Base-by-base conservation (phyloP, 2,329 filamentous ascomycete genomes). In the Dactylellina parvicollis region DNA sequence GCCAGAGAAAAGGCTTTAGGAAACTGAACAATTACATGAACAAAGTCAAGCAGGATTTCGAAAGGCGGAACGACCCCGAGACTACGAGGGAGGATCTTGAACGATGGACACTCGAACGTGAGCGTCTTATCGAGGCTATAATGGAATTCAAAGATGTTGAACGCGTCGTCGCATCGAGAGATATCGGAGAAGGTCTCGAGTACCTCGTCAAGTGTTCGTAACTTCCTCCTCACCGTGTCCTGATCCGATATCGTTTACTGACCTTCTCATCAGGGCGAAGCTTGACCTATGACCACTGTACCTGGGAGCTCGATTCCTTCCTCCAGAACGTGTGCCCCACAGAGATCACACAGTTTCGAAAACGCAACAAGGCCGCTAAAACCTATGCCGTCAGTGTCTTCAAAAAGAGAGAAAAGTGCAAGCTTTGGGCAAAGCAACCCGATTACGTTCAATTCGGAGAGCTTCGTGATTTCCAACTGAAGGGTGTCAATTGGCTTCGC, bases 21-120 rank as follows among this genome's bases (percentile, higher is more conserved):
- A 92, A 93, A 69, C 85, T 99, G 5, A 95, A 98, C 79, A 99
- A 99, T 80, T 99, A 98, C 83, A 93, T 91, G 81, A 89, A 89
- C 77, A 96, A 93, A 80, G 84, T 90, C 40, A 88, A 97, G 56
- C 86, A 90, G 76, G 92, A 97, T 79, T 86, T 96, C 61, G 87
- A 90, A 70, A 87, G 80, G 86, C 88, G 69, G 87, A 89, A 76
- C 90, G 91, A 10, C 90, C 90, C 0, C 92, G 98, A 82, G 91
- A 94, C 77, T 90, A 91, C 74, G 92, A 98, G 81, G 50, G 77
- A 78, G 60, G 77, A 78, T 3, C 76, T 78, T 28, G 77, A 78
- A 30, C 65, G 93, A 96, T 80, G 96, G 93, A 85, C 91, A 80
- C 87, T 99, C n/a, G 92, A 98, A 79, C 90, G 92, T 55, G 95